These are phyloP conservation scores for Pythium phragmitis DNA, from an alignment of 352 stramenopile genomes.

Conservation along the genomic window DNA sequence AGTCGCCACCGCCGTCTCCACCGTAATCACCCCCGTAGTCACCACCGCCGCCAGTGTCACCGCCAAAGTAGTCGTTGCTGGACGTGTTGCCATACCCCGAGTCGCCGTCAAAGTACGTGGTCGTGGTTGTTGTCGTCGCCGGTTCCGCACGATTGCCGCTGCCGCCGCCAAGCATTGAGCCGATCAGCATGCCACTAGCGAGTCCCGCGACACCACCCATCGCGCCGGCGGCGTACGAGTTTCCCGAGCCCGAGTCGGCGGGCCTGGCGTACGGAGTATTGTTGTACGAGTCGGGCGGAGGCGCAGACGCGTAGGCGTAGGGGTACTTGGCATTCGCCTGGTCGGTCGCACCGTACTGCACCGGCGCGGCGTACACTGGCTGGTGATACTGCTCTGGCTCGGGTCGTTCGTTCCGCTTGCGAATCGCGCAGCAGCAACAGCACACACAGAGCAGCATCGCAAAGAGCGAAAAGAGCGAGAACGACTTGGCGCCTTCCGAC, in stretches of 20 bases:
- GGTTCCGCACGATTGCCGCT: slow-evolving; percentile 2
- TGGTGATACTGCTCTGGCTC: slow-evolving; percentile 29
- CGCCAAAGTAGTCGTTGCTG: slow-evolving; percentile 47
- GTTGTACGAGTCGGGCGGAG: slow-evolving; percentile 21
- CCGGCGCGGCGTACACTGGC: slow-evolving; percentile 32
- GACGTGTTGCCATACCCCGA: slow-evolving; percentile 30
- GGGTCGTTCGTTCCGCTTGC: slow-evolving; percentile 16
- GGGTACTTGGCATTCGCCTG: slow-evolving; percentile 30
- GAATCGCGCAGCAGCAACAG: slow-evolving; percentile 34
- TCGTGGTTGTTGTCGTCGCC: slow-evolving; percentile 24
- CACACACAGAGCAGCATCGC: slow-evolving; percentile 49
- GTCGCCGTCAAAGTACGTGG: slow-evolving; percentile 42
- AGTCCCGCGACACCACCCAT: slow-evolving; percentile 49
- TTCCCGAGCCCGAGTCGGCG: not conserved
- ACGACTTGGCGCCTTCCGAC: slow-evolving; percentile 28
- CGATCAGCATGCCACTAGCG: slow-evolving; percentile 45
- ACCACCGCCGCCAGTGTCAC: slow-evolving; percentile 39
- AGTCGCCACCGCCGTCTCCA: slow-evolving; percentile 21
- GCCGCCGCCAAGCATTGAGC: slow-evolving; percentile 41
- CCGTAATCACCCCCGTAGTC: slow-evolving; percentile 20
- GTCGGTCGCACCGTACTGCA: slow-evolving; percentile 41
- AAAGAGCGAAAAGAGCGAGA: slow-evolving; percentile 36
- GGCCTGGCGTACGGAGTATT: slow-evolving; percentile 1
- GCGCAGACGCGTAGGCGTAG: slow-evolving; percentile 55
- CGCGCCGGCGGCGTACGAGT: slow-evolving; percentile 38